These are phyloP conservation scores for Fraxinus greggii DNA, from an alignment of 305 asterid species.

Conservation along the genomic window DNA sequence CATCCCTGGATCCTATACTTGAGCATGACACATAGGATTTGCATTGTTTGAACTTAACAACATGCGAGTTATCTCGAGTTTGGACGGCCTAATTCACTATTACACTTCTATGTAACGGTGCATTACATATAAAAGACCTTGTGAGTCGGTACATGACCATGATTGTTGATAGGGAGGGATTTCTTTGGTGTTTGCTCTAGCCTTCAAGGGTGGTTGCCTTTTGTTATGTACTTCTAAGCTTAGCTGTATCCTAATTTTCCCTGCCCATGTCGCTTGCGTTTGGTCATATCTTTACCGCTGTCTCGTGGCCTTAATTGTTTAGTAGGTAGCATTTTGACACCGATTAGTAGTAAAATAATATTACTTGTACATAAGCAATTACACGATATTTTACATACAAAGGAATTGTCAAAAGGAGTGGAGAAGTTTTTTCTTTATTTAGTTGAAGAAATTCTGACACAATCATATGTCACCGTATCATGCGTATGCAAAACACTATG, in stretches of 20 bases:
- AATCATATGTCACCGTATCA: too few species aligned
- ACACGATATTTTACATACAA: too few species aligned
- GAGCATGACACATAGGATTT: not conserved
- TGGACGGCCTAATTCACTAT: not conserved
- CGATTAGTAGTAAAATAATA: too few species aligned
- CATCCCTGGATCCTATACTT: not conserved
- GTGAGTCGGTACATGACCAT: not conserved
- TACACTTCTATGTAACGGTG: not conserved
- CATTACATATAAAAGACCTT: not conserved
- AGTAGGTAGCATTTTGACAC: conserved; percentile 30
- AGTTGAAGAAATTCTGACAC: too few species aligned
- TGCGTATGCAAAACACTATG: too few species aligned
- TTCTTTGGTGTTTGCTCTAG: conserved; percentile 26
- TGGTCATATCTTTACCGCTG: conserved; percentile 9
- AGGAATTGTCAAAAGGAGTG: too few species aligned
- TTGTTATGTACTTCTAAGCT: not conserved
- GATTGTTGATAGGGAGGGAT: conserved; percentile 7
- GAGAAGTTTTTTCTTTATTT: not conserved
- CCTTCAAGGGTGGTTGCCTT: conserved; percentile 26
- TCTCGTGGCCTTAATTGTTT: conserved; percentile 16
- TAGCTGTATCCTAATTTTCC: conserved; percentile 35
- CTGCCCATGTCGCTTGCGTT: not conserved
- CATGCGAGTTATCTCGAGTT: not conserved
- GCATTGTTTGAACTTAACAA: not conserved
- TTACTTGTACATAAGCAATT: too few species aligned